phyloP scores from a whole-genome alignment of 2,329 filamentous ascomycete species.

The Ceratocystis colombiana region DNA sequence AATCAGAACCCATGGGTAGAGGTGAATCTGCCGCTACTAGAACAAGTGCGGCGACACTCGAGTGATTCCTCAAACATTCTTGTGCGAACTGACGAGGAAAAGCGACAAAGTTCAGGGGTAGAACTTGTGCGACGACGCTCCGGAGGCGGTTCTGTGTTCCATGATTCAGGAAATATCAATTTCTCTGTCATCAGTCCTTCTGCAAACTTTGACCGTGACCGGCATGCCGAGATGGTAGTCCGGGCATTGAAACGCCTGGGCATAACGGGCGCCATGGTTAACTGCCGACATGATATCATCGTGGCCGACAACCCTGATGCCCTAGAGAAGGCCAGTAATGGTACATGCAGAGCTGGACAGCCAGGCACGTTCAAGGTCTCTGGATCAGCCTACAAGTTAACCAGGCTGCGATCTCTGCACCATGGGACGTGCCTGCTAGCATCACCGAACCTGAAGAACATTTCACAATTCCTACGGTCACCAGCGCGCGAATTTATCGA shows the following conservation, averaged over 20 bases:
- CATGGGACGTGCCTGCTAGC: constrained; percentile 82
- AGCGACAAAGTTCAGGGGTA: constrained; percentile 31
- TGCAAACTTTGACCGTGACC: constrained; percentile 66
- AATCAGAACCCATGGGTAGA: constrained; percentile 99
- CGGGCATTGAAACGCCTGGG: constrained; percentile 59
- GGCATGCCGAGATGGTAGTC: constrained; percentile 86
- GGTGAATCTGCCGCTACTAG: constrained; percentile 59
- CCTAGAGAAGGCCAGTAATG: constrained; percentile 10
- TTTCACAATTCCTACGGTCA: constrained; percentile 64
- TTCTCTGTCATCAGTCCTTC: constrained; percentile 85
- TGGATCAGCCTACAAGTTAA: constrained; percentile 91
- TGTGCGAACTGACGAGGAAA: constrained; percentile 26
- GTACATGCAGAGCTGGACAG: constrained; percentile 20
- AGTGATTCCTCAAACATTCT: neutral
- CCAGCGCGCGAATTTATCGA: constrained; percentile 66
- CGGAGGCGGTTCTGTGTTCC: constrained; percentile 88
- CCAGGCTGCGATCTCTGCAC: constrained; percentile 67
- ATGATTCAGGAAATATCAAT: constrained; percentile 87
- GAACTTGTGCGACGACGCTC: constrained; percentile 71
- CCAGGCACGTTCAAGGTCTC: constrained; percentile 62
- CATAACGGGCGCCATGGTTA: constrained; percentile 57
- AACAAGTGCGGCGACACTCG: constrained; percentile 6
- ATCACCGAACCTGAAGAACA: constrained; percentile 60
- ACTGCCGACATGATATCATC: constrained; percentile 88
- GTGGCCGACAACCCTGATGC: constrained; percentile 39